Evolutionary conservation across 2,329 filamentous ascomycete genomes (phyloP).

Genomic region (Aspergillus udagawae): DNA sequence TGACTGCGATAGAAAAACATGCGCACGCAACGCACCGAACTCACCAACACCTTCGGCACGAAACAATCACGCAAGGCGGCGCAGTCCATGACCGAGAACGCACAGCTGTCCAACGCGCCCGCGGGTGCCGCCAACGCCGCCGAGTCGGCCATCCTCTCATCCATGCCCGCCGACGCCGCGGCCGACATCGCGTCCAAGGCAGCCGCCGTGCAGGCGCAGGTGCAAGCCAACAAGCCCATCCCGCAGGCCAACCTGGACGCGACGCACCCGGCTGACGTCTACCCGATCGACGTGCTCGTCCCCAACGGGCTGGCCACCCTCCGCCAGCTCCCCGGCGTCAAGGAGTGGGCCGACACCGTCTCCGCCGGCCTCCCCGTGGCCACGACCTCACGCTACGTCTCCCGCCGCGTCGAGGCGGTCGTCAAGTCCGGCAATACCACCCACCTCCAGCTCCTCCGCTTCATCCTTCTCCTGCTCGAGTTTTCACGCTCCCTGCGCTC

Average conservation of each 20-base stretch:
- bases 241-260: slow-evolving; percentile 42
- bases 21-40: slow-evolving; percentile 37
- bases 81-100: slow-evolving; percentile 46
- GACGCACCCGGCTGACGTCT: slow-evolving; percentile 44
- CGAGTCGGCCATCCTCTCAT: slow-evolving; percentile 41
- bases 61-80: slow-evolving; percentile 49
- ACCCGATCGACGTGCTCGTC: slow-evolving; percentile 40
- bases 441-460: slow-evolving; percentile 43
- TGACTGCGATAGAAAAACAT: slow-evolving; percentile 28
- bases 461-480: slow-evolving; percentile 43
- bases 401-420: slow-evolving; percentile 38
- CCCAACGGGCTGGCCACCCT: slow-evolving; percentile 40
- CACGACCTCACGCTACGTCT: slow-evolving; percentile 43
- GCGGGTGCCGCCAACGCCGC: slow-evolving; percentile 33
- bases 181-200: slow-evolving; percentile 30
- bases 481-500: slow-evolving; percentile 35
- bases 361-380: slow-evolving; percentile 31
- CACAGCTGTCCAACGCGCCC: slow-evolving; percentile 41
- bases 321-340: slow-evolving; percentile 37
- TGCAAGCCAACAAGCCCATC: slow-evolving; percentile 45
- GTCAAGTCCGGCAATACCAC: slow-evolving; percentile 36
- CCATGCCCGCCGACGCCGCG: slow-evolving; percentile 35
- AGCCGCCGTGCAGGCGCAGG: slow-evolving; percentile 35
- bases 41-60: slow-evolving; percentile 49
- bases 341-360: slow-evolving; percentile 41